Evolutionary conservation across 164 flowering plant species (phyloP), one percentile per base, ranked within the genome.

Genomic region (Vitis labrusca): DNA sequence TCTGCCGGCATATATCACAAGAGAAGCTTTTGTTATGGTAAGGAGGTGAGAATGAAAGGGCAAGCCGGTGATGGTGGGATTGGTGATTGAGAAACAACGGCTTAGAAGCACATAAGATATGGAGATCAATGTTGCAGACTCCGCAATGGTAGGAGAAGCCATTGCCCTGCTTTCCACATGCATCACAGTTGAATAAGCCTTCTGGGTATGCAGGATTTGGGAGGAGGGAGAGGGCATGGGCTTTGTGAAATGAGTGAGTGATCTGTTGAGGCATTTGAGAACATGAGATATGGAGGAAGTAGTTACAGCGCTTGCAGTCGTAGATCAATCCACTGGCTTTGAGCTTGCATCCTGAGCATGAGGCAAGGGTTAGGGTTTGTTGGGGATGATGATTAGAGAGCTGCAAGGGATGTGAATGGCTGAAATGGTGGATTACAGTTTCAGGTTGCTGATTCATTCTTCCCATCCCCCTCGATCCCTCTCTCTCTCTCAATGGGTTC

Each of bases 111-210:
- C 84, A 83, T 50, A 60, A 27, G 9, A 66, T 68, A 49, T 85
- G 88, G 47, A 83, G 47, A 63, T 85, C 85, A 30, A 72, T 56
- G 44, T 63, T 62, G 53, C 86, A 83, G 6, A 51, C 56, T 3
- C 58, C 30, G 50, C 87, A 85, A 13, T 78, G 75, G 73, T 85
- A 85, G 16, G 78, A 80, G 73, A 84, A 84, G 37, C 83, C 85
- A 19, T 67, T 64, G 3, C 86, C 81, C 3, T 65, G 71, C 11
- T 67, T 72, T 4, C 78, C 73, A 50, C 89, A 85, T 0, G 84
- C 85, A 59, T 82, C 84, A 55, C 89, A 84, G 52, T 47, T 50
- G 70, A 78, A 83, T 60, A 69, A 15, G 61, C 87, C 84, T 3
- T 70, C 76, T 0, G 80, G 79, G 76, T 82, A 82, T 5, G 65